Evolutionary conservation across 208 protist genomes (phyloP), one percentile per base, ranked within the genome.

Genomic region (Trypanosoma cruzi): DNA sequence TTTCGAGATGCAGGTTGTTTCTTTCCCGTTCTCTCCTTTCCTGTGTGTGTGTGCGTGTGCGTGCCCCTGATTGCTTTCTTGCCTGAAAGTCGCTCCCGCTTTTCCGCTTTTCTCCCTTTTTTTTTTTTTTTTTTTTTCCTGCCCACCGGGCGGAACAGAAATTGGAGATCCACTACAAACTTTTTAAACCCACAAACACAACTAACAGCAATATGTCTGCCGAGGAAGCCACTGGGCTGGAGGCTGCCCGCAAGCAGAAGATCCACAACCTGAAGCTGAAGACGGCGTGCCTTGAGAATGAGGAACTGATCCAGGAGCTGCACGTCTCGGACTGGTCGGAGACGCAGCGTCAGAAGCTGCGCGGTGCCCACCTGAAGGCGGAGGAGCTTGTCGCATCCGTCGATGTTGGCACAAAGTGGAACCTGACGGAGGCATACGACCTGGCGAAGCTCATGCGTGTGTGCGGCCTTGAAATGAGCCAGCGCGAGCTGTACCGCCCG

Each of bases 321-420:
- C 79, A 84, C 64, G 79, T 84, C 8, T 81, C 75, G n/a, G 75
- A 80, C 64, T 84, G 79, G 79, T 71, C 59, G 40, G 79, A 84
- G 70, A 84, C 68, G 53, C 79, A 84, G 79, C 77, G 79, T 69
- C 79, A 84, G 75, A 84, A 81, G 71, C 75, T 84, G 69, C 70
- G 71, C 64, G 62, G 68, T 7, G 79, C 79, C 20, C 79, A 84
- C 75, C 75, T 81, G 58, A 84, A 81, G 75, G 75, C 73, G 31
- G 36, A 65, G 20, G 73, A 84, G 65, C 71, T 84, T 29, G 64
- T 84, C 11, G 28, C 22, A 18, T 16, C 68, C 14, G 79, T 84
- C 48, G 79, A 84, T 70, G 63, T 42, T 59, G 75, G 75, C 20
- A 81, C 79, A 20, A 84, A 70, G 71, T 84, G 79, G 79, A 81